Base-by-base conservation (phyloP, 139 green algal species). In the Bryopsis sp. region DNA sequence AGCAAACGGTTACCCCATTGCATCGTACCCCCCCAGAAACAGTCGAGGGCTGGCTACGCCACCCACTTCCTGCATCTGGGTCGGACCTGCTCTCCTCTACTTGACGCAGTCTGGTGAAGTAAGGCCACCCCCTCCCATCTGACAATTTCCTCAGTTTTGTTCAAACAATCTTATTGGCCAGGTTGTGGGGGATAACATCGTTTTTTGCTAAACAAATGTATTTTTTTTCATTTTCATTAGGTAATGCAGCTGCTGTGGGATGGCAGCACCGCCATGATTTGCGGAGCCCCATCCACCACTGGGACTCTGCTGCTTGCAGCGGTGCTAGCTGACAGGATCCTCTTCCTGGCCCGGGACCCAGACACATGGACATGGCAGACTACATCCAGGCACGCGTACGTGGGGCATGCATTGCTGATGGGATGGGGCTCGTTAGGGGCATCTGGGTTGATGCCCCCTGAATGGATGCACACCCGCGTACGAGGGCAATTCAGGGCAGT, bases 171-270 rank as follows among this genome's bases (percentile, higher is more conserved):
- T n/a, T n/a, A n/a, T n/a, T n/a, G n/a, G n/a, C n/a, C n/a, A n/a
- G n/a, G n/a, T n/a, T n/a, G n/a, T n/a, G n/a, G n/a, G n/a, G n/a
- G n/a, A n/a, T n/a, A n/a, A n/a, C n/a, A n/a, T n/a, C n/a, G n/a
- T n/a, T n/a, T n/a, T n/a, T n/a, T n/a, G n/a, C n/a, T n/a, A n/a
- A n/a, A n/a, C n/a, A n/a, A n/a, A n/a, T n/a, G n/a, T n/a, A n/a
- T n/a, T n/a, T n/a, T n/a, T n/a, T n/a, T n/a, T n/a, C n/a, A n/a
- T n/a, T n/a, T n/a, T n/a, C n/a, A n/a, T n/a, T n/a, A n/a, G n/a
- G 39, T 69, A 24, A 54, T 50, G 39, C 62, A 69, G 37, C 32
- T 69, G 36, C 37, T 69, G 6, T 69, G 62, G 62, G 62, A 69
- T 57, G 62, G 62, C 26, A 47, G 31, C 34, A 69, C 62, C 7